Conservation (phyloP, 1,284 basidiomycete species). For the Cutaneotrichosporon cutaneum region DNA sequence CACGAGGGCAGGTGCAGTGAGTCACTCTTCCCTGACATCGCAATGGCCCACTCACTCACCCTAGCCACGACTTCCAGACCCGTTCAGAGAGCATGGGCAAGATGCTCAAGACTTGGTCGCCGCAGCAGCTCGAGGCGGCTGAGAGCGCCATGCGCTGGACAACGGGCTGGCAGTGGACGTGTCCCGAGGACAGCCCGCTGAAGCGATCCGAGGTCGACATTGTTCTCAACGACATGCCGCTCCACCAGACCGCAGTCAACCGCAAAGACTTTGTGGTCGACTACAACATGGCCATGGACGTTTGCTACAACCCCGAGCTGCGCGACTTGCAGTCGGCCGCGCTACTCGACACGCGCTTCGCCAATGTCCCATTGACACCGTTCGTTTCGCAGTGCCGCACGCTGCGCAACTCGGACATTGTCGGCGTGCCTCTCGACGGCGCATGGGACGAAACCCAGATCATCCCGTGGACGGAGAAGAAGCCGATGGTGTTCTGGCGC, state of each 20-base stretch:
- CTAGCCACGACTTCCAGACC: constrained; percentile 28
- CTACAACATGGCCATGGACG: constrained; percentile 36
- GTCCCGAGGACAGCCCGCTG: constrained; percentile 37
- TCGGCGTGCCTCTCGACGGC: constrained; percentile 42
- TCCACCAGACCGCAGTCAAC: background rate
- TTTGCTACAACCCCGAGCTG: constrained; percentile 44
- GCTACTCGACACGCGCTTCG: constrained; percentile 17
- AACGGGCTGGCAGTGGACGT: constrained; percentile 45
- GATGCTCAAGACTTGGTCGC: constrained; percentile 36
- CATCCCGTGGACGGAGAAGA: constrained; percentile 48
- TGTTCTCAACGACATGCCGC: constrained; percentile 35
- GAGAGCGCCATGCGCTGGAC: constrained; percentile 41
- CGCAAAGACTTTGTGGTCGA: constrained; percentile 43
- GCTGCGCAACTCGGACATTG: constrained; percentile 36
- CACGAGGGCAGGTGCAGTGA: constrained; percentile 34
- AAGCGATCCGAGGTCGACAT: constrained; percentile 31
- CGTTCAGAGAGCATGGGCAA: constrained; percentile 31
- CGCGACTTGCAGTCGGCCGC: constrained; percentile 26
- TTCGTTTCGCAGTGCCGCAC: constrained; percentile 26
- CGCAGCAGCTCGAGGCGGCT: constrained; percentile 30
- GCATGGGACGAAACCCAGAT: constrained; percentile 22
- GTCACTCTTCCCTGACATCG: background rate
- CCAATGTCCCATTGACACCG: constrained; percentile 25
- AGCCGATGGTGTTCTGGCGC: constrained; percentile 35
- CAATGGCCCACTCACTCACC: background rate